Evolutionary conservation across 768 basidiomycete species (phyloP), one percentile per base, ranked within the genome.

Genomic region (Rhodotorula paludigena): DNA sequence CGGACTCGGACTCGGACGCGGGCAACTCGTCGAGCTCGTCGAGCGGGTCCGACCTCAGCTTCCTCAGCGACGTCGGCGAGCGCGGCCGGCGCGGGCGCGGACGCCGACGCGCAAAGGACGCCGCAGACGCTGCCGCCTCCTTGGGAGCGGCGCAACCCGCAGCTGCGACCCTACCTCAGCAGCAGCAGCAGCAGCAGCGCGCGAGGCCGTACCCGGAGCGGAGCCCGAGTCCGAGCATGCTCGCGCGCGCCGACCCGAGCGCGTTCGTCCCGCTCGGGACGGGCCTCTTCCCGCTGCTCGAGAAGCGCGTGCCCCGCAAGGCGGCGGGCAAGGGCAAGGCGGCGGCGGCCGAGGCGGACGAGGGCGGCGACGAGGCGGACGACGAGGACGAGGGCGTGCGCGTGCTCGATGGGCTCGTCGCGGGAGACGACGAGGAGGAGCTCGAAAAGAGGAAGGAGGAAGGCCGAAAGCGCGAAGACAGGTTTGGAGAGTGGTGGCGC

Each of bases 401-500:
- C 30, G 5, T 49, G 21, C 14, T 60, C 28, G 61, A 68, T 12
- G 61, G 51, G 9, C 56, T 54, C 28, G 42, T 59, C 3, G 66
- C 53, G 30, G 60, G 66, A 2, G 55, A 49, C 39, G 60, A 42
- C 3, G 42, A 23, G 41, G 62, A 30, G 30, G 66, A 20, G n/a
- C 14, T 2, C 15, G 23, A 18, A 52, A 54, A 51, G 23, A 14
- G 18, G 35, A 49, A 38, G 44, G 45, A n/a, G 35, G 60, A 28
- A n/a, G 28, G 63, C 33, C 51, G 64, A 48, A 54, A 58, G 39
- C 59, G 59, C 28, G 63, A 68, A 48, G 49, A 59, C 32, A 48
- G 54, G 48, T 72, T 72, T 36, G 71, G 71, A 30, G 71, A 64
- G 35, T 72, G 71, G 71, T 72, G 71, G 71, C 57, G 71, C 52